Evolutionary conservation across 257 asterid genomes (phyloP), one percentile per base, ranked within the genome.

Genomic region (Solanum paucissectum): DNA sequence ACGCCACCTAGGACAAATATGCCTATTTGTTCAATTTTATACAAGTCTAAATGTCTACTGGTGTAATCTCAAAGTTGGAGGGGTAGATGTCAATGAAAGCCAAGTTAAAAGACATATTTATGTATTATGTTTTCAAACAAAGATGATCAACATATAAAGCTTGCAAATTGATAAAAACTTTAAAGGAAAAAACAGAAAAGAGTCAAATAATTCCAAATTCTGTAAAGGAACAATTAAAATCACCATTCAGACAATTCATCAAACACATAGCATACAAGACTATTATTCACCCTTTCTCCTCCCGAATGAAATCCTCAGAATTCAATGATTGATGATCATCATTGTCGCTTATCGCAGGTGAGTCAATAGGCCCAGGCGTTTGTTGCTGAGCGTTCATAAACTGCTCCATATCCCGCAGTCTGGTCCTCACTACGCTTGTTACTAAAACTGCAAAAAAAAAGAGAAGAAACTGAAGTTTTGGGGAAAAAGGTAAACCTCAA

Each of bases 371-470:
- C 29, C 29, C 55, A 42, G 77, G 91, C 7, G 84, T 88, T 44
- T 88, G 92, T 64, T 88, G 89, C 64, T 87, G 92, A 88, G 93
- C 87, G 69, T 91, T 91, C 55, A 91, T 82, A 86, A 91, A 16
- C 87, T 93, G 36, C 81, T 93, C 94, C 98, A 93, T 94, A 90
- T 95, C 98, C 84, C 90, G 88, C 86, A 93, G 87, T 89, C 95
- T 92, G 21, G 97, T 93, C 88, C 92, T 91, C 77, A 87, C 93
- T 37, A 95, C 96, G 76, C 88, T 95, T 10, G 95, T 87, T 76
- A 95, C 95, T 88, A 95, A 55, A 75, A 95, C 96, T 94, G 90
- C 73, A 86, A 83, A 16, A 85, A 55, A 40, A 42, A 25, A 84
- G 7, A 18, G 38, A 8, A 46, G 32, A 32, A 21, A 58, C 40